phyloP scores from a whole-genome alignment of 495 filamentous ascomycete species.

The Penicillium cosmopolitanum region DNA sequence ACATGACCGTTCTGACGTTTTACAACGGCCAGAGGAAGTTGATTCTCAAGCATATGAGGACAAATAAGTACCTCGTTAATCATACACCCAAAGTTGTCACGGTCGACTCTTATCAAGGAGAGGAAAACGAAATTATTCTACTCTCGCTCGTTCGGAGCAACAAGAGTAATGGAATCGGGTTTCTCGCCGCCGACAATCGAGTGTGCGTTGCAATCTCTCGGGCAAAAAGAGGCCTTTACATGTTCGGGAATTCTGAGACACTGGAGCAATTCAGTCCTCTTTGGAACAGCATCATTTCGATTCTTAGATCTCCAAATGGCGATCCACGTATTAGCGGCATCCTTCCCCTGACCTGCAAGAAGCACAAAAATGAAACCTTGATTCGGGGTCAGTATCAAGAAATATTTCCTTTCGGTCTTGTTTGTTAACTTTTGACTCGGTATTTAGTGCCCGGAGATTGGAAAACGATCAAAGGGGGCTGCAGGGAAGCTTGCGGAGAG shows the following conservation, averaged over 20 bases:
- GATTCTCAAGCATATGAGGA: slow-evolving; percentile 57
- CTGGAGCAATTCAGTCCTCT: slow-evolving; percentile 40
- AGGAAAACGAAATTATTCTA: slow-evolving; percentile 87
- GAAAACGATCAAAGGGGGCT: slow-evolving; percentile 57
- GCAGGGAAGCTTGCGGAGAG: slow-evolving; percentile 37
- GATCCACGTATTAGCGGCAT: slow-evolving; percentile 33
- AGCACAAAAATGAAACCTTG: slow-evolving; percentile 37
- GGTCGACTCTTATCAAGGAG: slow-evolving; percentile 92
- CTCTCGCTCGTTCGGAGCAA: slow-evolving; percentile 85
- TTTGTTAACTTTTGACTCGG: background rate
- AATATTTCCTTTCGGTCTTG: background rate
- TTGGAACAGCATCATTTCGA: slow-evolving; percentile 42
- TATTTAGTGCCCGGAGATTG: slow-evolving; percentile 44
- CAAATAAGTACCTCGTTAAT: slow-evolving; percentile 51
- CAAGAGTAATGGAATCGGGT: slow-evolving; percentile 59
- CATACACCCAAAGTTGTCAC: slow-evolving; percentile 70
- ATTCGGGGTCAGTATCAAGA: slow-evolving; percentile 31
- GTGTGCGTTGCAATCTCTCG: slow-evolving; percentile 88
- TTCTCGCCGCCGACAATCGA: slow-evolving; percentile 74
- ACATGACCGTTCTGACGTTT: slow-evolving; percentile 88
- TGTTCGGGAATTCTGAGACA: slow-evolving; percentile 77
- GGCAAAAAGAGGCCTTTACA: slow-evolving; percentile 80
- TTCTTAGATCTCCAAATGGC: slow-evolving; percentile 29
- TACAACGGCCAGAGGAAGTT: slow-evolving; percentile 84
- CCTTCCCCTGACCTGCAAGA: slow-evolving; percentile 46